Percentiles rank a stretch among this genome's conserved stretches.
phyloP scores from a whole-genome alignment of 148 eudicot species.

The Diospyros kaki region DNA sequence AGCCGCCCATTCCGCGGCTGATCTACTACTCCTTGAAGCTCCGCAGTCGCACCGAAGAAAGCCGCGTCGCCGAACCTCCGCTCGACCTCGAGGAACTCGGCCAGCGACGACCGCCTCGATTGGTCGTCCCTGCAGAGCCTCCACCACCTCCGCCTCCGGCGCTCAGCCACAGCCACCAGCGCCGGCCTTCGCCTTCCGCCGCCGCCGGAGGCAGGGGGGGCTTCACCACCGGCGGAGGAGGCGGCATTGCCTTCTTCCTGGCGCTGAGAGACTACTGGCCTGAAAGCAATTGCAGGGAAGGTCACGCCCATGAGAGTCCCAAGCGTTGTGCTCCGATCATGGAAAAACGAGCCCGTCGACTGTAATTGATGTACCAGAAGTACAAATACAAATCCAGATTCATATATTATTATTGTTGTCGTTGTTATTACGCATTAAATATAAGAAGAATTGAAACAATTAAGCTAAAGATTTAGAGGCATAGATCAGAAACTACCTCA shows the following conservation, averaged over 20 bases:
- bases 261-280: conserved; percentile 28
- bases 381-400: background rate
- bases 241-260: conserved; percentile 12
- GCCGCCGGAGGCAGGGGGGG: conserved; percentile 1
- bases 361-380: conserved; percentile 8
- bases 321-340: conserved; percentile 47
- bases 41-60: conserved; percentile 19
- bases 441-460: background rate
- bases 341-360: conserved; percentile 63
- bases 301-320: conserved; percentile 58
- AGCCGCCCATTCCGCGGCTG: conserved; percentile 21
- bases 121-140: conserved; percentile 38
- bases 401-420: background rate
- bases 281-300: conserved; percentile 34
- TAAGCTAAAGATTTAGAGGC: background rate
- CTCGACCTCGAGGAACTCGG: conserved; percentile 52
- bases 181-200: conserved; percentile 7
- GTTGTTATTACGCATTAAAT: no score
- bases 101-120: conserved; percentile 34
- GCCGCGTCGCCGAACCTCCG: conserved; percentile 46
- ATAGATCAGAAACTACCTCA: conserved; percentile 19
- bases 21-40: conserved; percentile 16
- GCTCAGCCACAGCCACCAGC: conserved; percentile 16
- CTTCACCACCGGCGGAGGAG: background rate
- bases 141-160: conserved; percentile 43